Conservation (phyloP, 129 eudicot genomes). For the Mikania micrantha region DNA sequence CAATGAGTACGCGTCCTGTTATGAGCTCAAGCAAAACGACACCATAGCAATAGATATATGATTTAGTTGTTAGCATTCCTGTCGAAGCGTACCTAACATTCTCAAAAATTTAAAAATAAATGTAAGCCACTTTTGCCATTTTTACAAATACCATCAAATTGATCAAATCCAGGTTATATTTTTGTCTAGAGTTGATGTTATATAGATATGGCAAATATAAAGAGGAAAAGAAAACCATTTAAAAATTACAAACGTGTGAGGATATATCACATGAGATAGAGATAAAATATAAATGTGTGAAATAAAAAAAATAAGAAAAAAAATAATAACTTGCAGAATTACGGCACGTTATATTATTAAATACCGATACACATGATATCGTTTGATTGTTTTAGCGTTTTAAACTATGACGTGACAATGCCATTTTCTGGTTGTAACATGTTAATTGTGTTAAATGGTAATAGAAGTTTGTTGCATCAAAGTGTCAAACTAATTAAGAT, state of each 20-base stretch:
- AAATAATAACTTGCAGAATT: too few relatives aligned
- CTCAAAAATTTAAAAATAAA: neutral
- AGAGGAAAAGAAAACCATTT: neutral
- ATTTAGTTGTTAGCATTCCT: constrained; percentile 89
- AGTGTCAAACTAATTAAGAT: neutral
- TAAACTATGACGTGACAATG: neutral
- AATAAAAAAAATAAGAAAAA: too few relatives aligned
- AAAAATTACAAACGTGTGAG: too few relatives aligned
- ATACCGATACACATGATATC: too few relatives aligned
- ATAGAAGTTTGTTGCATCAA: neutral
- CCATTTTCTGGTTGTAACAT: neutral
- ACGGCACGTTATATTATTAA: too few relatives aligned
- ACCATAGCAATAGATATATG: constrained; percentile 85
- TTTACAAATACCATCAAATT: too few relatives aligned
- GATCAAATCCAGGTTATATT: too few relatives aligned
- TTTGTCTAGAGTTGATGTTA: too few relatives aligned
- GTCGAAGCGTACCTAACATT: constrained; percentile 74
- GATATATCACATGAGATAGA: too few relatives aligned
- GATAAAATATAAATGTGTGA: too few relatives aligned
- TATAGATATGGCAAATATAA: too few relatives aligned
- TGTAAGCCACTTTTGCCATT: neutral
- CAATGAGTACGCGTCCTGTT: constrained; percentile 86
- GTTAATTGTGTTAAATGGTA: neutral
- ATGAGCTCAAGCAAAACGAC: constrained; percentile 85
- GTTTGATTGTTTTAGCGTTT: too few relatives aligned